Evolutionary conservation across 345 rosid species (phyloP).

Genomic region (Eucalyptus pumila): DNA sequence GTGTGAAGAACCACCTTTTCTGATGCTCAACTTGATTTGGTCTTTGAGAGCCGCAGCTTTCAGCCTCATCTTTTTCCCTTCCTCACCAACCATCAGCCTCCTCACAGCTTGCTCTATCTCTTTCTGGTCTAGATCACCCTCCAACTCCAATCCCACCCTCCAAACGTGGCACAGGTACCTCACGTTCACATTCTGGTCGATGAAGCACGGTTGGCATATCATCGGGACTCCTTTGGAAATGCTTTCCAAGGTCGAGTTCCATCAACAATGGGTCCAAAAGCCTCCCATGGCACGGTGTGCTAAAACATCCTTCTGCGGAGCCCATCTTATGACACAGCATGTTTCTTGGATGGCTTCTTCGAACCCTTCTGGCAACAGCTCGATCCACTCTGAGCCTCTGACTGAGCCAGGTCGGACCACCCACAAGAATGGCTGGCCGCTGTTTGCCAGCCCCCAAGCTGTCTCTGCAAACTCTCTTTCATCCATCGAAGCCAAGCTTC

Average conservation of each 20-base stretch:
- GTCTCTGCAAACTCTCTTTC: background rate
- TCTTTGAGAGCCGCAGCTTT: background rate
- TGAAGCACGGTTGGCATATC: background rate
- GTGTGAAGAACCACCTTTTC: background rate
- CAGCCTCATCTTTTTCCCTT: background rate
- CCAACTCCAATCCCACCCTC: background rate
- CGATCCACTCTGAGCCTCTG: background rate
- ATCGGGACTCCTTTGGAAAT: background rate
- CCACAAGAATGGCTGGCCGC: background rate
- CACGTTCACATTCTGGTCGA: background rate
- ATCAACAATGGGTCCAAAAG: background rate
- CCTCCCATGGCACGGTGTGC: background rate
- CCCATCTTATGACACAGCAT: background rate
- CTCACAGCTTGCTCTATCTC: background rate
- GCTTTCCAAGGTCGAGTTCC: background rate
- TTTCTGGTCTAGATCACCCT: background rate
- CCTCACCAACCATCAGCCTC: background rate
- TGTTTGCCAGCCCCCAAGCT: background rate
- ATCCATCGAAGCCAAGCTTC: background rate
- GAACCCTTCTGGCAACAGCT: background rate
- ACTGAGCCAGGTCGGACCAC: background rate
- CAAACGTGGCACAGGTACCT: background rate
- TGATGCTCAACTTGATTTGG: background rate
- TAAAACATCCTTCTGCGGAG: background rate
- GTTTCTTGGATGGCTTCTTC: background rate